Evolutionary conservation across 2,329 filamentous ascomycete genomes (phyloP).

Genomic region (Phaeophleospora eucalypticola): DNA sequence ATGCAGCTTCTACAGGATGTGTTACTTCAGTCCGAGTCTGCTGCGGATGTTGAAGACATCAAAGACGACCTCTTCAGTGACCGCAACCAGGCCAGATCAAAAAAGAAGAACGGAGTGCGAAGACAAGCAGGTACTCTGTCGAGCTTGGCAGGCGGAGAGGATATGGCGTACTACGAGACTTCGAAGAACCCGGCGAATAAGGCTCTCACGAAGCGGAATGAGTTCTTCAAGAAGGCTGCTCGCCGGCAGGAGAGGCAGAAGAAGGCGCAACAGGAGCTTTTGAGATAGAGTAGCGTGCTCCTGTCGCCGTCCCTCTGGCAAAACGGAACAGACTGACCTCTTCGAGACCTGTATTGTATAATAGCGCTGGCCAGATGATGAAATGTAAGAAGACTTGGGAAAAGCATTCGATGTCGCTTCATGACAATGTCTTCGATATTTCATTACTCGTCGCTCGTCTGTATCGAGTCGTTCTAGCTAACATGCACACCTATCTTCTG

Average conservation of each 20-base stretch:
- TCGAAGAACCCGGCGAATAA: conserved; percentile 44
- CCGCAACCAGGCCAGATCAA: conserved; percentile 41
- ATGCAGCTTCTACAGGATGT: conserved; percentile 86
- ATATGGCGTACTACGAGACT: conserved; percentile 76
- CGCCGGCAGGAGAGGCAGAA: conserved; percentile 34
- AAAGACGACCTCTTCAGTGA: conserved; percentile 63
- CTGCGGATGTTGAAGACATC: conserved; percentile 66
- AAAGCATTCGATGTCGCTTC: neutral
- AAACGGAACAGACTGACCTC: neutral
- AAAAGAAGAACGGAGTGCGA: conserved; percentile 55
- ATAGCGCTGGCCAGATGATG: no score
- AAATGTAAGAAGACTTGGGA: neutral
- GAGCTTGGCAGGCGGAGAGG: conserved; percentile 83
- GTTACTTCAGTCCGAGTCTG: conserved; percentile 78
- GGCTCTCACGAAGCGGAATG: conserved; percentile 42
- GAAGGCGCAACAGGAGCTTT: conserved; percentile 12
- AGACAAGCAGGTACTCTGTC: conserved; percentile 81
- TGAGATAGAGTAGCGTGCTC: neutral
- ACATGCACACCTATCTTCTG: no score
- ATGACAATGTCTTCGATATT: no score
- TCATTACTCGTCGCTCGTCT: no score
- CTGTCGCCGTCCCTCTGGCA: neutral
- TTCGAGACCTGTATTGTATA: no score
- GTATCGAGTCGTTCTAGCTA: no score
- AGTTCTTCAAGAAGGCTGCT: conserved; percentile 44